Evolutionary conservation across 2,329 filamentous ascomycete species (phyloP).

Genomic region (Botrytis deweyae): DNA sequence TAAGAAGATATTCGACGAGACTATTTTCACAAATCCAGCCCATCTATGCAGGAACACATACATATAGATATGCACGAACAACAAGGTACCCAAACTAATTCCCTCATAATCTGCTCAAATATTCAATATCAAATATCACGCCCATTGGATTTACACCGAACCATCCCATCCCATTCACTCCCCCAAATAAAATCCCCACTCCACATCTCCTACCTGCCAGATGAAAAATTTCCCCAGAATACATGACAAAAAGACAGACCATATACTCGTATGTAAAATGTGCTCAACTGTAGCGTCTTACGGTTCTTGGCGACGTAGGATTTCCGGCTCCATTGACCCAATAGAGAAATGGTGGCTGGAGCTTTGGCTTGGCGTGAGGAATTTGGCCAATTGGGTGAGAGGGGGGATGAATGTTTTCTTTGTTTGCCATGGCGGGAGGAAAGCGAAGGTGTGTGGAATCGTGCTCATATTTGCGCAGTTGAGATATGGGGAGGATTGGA

Average conservation of each 20-base stretch:
- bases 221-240: too few relatives aligned
- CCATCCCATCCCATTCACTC: neutral
- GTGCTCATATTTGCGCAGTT: conserved; percentile 5
- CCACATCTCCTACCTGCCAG: neutral
- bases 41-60: neutral
- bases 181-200: too few relatives aligned
- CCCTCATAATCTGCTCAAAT: conserved; percentile 18
- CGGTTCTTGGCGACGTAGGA: neutral
- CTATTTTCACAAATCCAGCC: too few relatives aligned
- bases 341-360: neutral
- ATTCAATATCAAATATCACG: neutral
- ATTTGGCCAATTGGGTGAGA: neutral
- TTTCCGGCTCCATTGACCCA: neutral
- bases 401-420: neutral
- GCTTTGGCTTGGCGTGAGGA: neutral
- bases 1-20: neutral
- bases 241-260: neutral
- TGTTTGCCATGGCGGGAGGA: neutral
- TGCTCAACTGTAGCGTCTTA: conserved; percentile 13
- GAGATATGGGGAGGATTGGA: neutral
- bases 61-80: neutral
- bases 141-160: neutral
- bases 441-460: neutral
- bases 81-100: neutral
- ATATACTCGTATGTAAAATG: neutral